phyloP scores from a whole-genome alignment of 2,329 filamentous ascomycete genomes.

The Mariannaea elegans region DNA sequence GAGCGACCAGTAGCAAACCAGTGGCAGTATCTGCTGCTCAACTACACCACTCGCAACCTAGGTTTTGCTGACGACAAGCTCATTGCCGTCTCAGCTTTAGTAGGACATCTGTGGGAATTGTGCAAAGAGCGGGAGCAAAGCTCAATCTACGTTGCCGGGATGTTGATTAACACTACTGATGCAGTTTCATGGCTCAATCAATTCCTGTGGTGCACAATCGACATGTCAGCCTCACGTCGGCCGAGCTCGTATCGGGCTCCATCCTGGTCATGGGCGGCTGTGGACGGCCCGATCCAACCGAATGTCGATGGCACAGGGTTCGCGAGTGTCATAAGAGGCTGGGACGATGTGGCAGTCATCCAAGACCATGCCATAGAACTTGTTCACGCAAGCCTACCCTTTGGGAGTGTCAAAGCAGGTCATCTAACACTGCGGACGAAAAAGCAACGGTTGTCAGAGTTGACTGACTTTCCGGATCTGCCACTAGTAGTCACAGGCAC shows the following conservation, averaged over 20 bases:
- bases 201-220: neutral
- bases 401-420: neutral
- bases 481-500: neutral
- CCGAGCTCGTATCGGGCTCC: neutral
- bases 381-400: neutral
- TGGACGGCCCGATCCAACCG: neutral
- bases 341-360: neutral
- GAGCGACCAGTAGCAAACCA: neutral
- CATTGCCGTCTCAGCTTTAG: constrained; percentile 1
- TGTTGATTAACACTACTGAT: neutral
- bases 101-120: neutral
- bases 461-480: neutral
- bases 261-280: constrained; percentile 6
- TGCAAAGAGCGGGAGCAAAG: neutral
- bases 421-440: neutral
- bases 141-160: neutral
- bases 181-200: neutral
- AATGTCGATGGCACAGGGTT: neutral
- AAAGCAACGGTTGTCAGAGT: neutral
- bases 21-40: neutral
- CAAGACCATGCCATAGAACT: neutral
- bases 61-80: neutral
- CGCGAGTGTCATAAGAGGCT: neutral
- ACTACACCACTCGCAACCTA: neutral
- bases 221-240: neutral